These are phyloP conservation scores for Magnolia kwangsiensis DNA, from an alignment of 164 flowering plant species.

Conservation along the genomic window DNA sequence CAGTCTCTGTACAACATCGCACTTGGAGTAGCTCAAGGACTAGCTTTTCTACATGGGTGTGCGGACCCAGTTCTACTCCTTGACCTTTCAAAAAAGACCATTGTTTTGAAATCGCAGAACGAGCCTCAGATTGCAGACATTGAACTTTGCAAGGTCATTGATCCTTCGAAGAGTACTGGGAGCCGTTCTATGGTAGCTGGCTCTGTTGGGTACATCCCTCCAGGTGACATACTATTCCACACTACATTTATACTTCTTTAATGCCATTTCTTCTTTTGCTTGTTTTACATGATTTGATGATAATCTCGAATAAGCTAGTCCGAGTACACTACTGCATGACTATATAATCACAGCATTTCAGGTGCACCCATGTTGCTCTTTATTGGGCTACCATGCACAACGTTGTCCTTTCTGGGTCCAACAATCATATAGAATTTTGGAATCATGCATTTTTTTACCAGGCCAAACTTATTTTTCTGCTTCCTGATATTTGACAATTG, in stretches of 20 bases:
- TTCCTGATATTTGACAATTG: too few species aligned
- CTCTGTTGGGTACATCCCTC: constrained; percentile 76
- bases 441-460: too few species aligned
- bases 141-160: constrained; percentile 71
- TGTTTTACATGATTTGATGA: neutral
- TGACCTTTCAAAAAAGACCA: constrained; percentile 58
- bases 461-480: too few species aligned
- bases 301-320: too few species aligned
- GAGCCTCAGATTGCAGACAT: constrained; percentile 73
- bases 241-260: neutral
- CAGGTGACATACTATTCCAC: constrained; percentile 39
- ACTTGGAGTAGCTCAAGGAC: constrained; percentile 72
- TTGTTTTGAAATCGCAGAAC: constrained; percentile 53
- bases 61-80: constrained; percentile 54
- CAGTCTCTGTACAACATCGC: constrained; percentile 64
- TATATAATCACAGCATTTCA: too few species aligned
- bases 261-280: neutral
- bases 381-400: too few species aligned
- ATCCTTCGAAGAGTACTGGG: constrained; percentile 69
- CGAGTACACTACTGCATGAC: too few species aligned
- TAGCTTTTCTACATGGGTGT: constrained; percentile 66
- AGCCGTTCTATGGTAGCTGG: constrained; percentile 72
- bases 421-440: too few species aligned
- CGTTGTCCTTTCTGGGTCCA: too few species aligned
- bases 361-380: too few species aligned